Evolutionary conservation across 495 filamentous ascomycete genomes (phyloP).

Genomic region (Copromyces sp.): DNA sequence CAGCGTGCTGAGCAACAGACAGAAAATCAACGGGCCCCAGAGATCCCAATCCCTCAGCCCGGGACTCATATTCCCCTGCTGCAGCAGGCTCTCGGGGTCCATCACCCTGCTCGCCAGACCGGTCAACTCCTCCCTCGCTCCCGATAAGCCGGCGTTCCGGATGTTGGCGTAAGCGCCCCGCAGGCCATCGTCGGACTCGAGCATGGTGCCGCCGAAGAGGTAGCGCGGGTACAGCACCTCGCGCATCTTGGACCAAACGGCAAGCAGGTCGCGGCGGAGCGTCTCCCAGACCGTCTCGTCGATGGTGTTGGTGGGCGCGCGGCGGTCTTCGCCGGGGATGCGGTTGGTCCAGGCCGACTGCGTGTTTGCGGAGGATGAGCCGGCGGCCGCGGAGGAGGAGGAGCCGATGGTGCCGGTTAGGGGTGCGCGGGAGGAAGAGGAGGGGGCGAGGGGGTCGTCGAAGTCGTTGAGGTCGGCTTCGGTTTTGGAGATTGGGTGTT

Average conservation of each 20-base stretch:
- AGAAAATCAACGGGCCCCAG: constrained; percentile 93
- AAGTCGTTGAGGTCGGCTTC: constrained; percentile 75
- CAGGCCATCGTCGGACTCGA: constrained; percentile 44
- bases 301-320: constrained; percentile 84
- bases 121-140: constrained; percentile 22
- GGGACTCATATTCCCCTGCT: constrained; percentile 70
- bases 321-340: constrained; percentile 90
- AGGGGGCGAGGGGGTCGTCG: constrained; percentile 64
- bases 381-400: constrained; percentile 34
- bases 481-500: background rate
- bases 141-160: constrained; percentile 35
- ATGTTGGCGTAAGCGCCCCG: constrained; percentile 44
- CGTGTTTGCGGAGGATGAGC: constrained; percentile 28
- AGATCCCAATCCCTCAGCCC: constrained; percentile 94
- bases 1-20: constrained; percentile 74
- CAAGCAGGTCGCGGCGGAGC: constrained; percentile 76
- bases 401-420: constrained; percentile 69
- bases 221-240: constrained; percentile 97
- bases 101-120: constrained; percentile 31
- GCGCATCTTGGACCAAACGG: constrained; percentile 95
- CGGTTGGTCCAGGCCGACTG: constrained; percentile 67
- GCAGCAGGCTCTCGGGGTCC: constrained; percentile 44
- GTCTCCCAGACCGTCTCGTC: constrained; percentile 97
- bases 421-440: constrained; percentile 55
- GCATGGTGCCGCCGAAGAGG: constrained; percentile 70